phyloP scores from a whole-genome alignment of 176 grass and related monocot species.

The Oryza rufipogon region DNA sequence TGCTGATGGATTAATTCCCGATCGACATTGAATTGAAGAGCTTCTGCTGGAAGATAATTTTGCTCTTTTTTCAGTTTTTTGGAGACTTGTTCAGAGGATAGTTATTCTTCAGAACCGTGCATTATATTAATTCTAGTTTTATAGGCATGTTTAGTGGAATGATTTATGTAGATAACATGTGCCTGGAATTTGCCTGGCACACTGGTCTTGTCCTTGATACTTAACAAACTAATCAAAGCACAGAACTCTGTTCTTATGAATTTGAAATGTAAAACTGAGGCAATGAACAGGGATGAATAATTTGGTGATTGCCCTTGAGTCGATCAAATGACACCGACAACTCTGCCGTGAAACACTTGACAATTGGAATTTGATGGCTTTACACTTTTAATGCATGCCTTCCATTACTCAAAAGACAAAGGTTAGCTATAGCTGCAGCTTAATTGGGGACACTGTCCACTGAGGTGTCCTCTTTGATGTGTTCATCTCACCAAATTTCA shows the following conservation, averaged over 20 bases:
- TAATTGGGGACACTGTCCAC: not conserved
- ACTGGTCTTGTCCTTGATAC: not conserved
- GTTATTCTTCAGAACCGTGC: not conserved
- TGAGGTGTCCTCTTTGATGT: slow-evolving; percentile 38
- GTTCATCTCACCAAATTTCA: slow-evolving; percentile 41
- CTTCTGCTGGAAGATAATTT: not conserved
- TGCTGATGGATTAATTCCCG: too few species aligned
- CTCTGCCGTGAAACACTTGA: not conserved
- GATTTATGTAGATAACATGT: too few species aligned
- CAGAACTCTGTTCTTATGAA: not conserved
- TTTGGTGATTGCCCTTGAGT: not conserved
- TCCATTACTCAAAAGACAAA: slow-evolving; percentile 15
- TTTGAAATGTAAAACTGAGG: not conserved
- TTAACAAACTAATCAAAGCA: too few species aligned
- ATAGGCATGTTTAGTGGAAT: too few species aligned
- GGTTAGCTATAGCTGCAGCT: not conserved
- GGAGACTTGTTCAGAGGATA: not conserved
- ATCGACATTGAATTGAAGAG: not conserved
- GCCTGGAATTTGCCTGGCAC: too few species aligned
- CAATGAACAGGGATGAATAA: not conserved
- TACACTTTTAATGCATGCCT: not conserved
- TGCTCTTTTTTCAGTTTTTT: not conserved
- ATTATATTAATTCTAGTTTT: not conserved
- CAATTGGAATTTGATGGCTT: slow-evolving; percentile 17
- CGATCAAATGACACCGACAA: not conserved